A percentile compares a stretch with the other conserved stretches of the same genome.
These are phyloP conservation scores for Nemania diffusa DNA, from an alignment of 2,329 filamentous ascomycete genomes.

Conservation along the genomic window DNA sequence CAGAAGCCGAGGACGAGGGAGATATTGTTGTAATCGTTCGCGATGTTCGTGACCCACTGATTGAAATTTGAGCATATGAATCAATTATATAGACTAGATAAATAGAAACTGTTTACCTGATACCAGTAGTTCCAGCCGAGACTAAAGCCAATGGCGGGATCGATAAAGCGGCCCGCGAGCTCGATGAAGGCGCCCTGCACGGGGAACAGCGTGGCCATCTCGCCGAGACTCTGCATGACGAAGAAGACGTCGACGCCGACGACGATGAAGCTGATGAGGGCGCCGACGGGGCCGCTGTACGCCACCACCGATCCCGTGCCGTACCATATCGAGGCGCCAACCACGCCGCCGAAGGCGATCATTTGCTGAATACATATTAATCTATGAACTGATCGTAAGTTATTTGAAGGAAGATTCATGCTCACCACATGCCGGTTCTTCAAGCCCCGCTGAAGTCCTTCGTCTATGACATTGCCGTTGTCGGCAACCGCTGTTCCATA, in stretches of 20 bases:
- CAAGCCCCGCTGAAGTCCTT: slow-evolving; percentile 45
- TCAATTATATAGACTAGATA: too few relatives aligned
- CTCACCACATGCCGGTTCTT: slow-evolving; percentile 46
- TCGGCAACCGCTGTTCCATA: slow-evolving; percentile 31
- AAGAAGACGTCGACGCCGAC: slow-evolving; percentile 50
- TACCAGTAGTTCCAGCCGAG: slow-evolving; percentile 63
- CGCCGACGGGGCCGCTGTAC: slow-evolving; percentile 48
- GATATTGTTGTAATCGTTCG: slow-evolving; percentile 57
- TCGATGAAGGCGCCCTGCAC: slow-evolving; percentile 63
- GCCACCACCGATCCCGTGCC: slow-evolving; percentile 47
- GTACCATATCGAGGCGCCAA: slow-evolving; percentile 46
- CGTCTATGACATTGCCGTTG: slow-evolving; percentile 45
- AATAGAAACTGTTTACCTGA: too few relatives aligned
- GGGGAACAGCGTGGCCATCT: slow-evolving; percentile 65
- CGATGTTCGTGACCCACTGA: slow-evolving; percentile 57
- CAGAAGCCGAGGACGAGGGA: slow-evolving; percentile 58
- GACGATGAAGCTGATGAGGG: slow-evolving; percentile 49
- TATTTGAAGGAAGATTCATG: background rate
- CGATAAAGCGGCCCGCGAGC: slow-evolving; percentile 62
- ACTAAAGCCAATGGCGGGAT: slow-evolving; percentile 58
- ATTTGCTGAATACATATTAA: slow-evolving; percentile 41
- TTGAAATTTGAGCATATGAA: background rate
- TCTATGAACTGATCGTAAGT: background rate
- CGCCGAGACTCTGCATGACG: slow-evolving; percentile 64
- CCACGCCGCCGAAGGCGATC: slow-evolving; percentile 47